Evolutionary conservation across 257 asterid species (phyloP), one percentile per base, ranked within the genome.

Genomic region (Handroanthus guayacan): DNA sequence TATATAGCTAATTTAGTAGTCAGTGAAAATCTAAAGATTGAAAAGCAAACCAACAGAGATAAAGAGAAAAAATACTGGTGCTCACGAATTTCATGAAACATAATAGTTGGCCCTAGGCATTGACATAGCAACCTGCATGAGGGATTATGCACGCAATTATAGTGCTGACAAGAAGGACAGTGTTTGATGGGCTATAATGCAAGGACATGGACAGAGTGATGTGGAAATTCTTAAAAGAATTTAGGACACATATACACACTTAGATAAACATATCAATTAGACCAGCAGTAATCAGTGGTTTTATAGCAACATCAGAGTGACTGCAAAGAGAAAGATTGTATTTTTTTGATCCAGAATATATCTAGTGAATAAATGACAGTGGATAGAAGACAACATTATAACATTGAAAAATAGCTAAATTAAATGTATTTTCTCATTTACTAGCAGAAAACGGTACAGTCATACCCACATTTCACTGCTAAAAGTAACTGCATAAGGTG

Each of bases 381-480:
- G 14, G 5, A 37, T 25, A 36, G n/a, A 76, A 47, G 9, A 8
- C 16, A 71, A 44, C 55, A 41, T 31, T 16, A 31, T 70, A 41
- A 76, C 48, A 63, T 61, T 17, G 31, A 36, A 34, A 44, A 34
- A 31, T 13, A 67, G 41, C 41, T 25, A 41, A 47, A 54, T 67
- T 66, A 31, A 17, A 37, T 54, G 38, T 54, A 56, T 36, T 41
- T 65, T n/a, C 43, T 52, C 58, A 54, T 62, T 64, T 7, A 63
- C 50, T 18, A 78, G 64, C 16, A 14, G 50, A 71, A 37, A 31
- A 14, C 12, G 39, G 81, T 36, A 37, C 55, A 70, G 25, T n/a
- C 56, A 69, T 13, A 18, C 6, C 62, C 44, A 39, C 11, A 78
- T 38, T 38, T 20, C 63, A 65, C 68, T 31, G 43, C 69, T 43